Percentiles rank a stretch among this genome's conserved stretches.
phyloP scores from a whole-genome alignment of 208 protist genomes.

The Leptomonas pyrrhocoris region DNA sequence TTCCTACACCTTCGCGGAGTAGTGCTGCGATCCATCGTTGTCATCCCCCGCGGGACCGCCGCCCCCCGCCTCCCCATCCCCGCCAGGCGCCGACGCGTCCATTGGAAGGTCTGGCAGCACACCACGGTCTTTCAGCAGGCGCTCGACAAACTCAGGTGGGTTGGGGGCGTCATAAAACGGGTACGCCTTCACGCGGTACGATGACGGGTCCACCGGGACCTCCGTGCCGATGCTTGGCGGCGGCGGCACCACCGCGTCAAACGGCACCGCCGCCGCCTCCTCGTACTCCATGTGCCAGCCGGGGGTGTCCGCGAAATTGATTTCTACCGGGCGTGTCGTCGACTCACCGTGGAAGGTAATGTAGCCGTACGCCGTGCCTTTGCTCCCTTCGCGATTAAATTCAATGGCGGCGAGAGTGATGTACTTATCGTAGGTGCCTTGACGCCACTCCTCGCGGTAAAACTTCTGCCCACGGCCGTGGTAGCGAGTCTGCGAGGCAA shows the following conservation, averaged over 20 bases:
- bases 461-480: slow-evolving; percentile 81
- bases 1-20: slow-evolving; percentile 22
- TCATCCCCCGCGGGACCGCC: not conserved
- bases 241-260: slow-evolving; percentile 66
- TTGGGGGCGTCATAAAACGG: slow-evolving; percentile 91
- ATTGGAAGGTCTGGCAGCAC: slow-evolving; percentile 80
- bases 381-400: slow-evolving; percentile 74
- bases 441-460: slow-evolving; percentile 86
- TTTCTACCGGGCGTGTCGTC: slow-evolving; percentile 75
- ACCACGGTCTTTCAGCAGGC: slow-evolving; percentile 85
- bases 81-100: slow-evolving; percentile 37
- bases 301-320: slow-evolving; percentile 73
- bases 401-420: slow-evolving; percentile 84
- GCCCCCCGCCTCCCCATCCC: slow-evolving; percentile 19
- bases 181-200: slow-evolving; percentile 81
- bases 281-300: slow-evolving; percentile 81
- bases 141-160: slow-evolving; percentile 84
- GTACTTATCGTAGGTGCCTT: slow-evolving; percentile 91
- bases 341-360: slow-evolving; percentile 90
- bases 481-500: slow-evolving; percentile 69
- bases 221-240: slow-evolving; percentile 88
- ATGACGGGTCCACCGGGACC: slow-evolving; percentile 69
- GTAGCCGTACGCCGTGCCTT: slow-evolving; percentile 86
- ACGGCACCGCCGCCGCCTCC: slow-evolving; percentile 57
- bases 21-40: slow-evolving; percentile 53